Evolutionary conservation across 139 green algal species (phyloP), one percentile per base, ranked within the genome.

Genomic region (Desmodesmus armatus): DNA sequence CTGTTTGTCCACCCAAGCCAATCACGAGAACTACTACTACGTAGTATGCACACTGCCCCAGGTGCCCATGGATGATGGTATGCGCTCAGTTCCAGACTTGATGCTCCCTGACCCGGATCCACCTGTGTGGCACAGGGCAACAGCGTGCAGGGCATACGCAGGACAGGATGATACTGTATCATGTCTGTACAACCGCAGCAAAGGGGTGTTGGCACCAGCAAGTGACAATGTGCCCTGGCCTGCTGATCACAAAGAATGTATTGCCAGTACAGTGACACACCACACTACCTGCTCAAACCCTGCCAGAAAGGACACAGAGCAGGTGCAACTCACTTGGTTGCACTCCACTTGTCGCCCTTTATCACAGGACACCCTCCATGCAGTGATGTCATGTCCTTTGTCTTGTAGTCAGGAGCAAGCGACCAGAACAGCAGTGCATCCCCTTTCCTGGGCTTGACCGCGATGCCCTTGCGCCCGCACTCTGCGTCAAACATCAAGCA

Each of bases 251-350:
- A n/a, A n/a, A n/a, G n/a, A n/a, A n/a, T n/a, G n/a, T n/a, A n/a
- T n/a, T n/a, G n/a, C n/a, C n/a, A n/a, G n/a, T n/a, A n/a, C n/a
- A n/a, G n/a, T n/a, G n/a, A n/a, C n/a, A n/a, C n/a, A n/a, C n/a
- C n/a, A n/a, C n/a, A n/a, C n/a, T n/a, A n/a, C n/a, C n/a, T n/a
- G n/a, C n/a, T n/a, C n/a, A n/a, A n/a, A n/a, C n/a, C n/a, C n/a
- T n/a, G n/a, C n/a, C n/a, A n/a, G n/a, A n/a, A n/a, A n/a, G n/a
- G n/a, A n/a, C n/a, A n/a, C n/a, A n/a, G n/a, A n/a, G n/a, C n/a
- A n/a, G n/a, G n/a, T n/a, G n/a, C n/a, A n/a, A n/a, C n/a, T n/a
- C 63, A 82, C 51, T 82, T 82, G 25, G 74, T 82, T 37, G 43
- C 74, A 29, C 37, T 63, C 74, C 74, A 82, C 51, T 82, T 82